Conservation (phyloP, 495 filamentous ascomycete species). For the Hypoxylon rickii region DNA sequence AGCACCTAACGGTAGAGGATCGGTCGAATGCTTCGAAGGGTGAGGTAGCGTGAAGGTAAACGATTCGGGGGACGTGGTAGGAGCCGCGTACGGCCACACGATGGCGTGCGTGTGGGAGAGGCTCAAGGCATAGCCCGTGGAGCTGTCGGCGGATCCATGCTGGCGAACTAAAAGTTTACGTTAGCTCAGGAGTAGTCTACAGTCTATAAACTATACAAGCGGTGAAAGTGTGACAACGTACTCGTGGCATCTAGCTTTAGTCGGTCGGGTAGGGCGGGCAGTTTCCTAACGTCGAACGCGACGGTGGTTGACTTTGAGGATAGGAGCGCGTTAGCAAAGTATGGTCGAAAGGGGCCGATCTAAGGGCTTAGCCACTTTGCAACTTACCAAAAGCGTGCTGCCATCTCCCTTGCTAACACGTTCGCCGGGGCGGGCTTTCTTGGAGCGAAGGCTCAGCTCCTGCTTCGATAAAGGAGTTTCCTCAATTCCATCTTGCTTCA, state of each 20-base stretch:
- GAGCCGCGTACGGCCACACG: slow-evolving; percentile 83
- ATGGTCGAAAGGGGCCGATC: not conserved
- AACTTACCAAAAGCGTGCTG: slow-evolving; percentile 65
- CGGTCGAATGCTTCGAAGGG: slow-evolving; percentile 63
- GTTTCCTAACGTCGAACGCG: slow-evolving; percentile 82
- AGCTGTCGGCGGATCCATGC: slow-evolving; percentile 67
- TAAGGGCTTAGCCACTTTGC: slow-evolving; percentile 1
- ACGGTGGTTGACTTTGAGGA: slow-evolving; percentile 75
- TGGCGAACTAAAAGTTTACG: slow-evolving; percentile 47
- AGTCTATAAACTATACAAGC: slow-evolving; percentile 40
- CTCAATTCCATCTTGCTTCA: slow-evolving; percentile 53
- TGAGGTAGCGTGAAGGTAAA: slow-evolving; percentile 78
- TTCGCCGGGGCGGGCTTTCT: slow-evolving; percentile 61
- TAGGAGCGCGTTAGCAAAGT: slow-evolving; percentile 26
- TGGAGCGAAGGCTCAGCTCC: slow-evolving; percentile 66
- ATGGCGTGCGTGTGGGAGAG: slow-evolving; percentile 79
- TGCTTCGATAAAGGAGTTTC: slow-evolving; percentile 45
- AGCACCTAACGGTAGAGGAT: slow-evolving; percentile 76
- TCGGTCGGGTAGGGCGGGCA: slow-evolving; percentile 77
- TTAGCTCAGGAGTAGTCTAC: slow-evolving; percentile 27
- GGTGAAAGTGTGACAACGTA: slow-evolving; percentile 42
- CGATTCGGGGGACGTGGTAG: slow-evolving; percentile 66
- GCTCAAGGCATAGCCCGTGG: slow-evolving; percentile 74
- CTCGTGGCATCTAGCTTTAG: slow-evolving; percentile 65
- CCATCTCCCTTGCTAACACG: slow-evolving; percentile 62